phyloP scores from a whole-genome alignment of 352 stramenopile genomes.

The Phytophthora nicotianae region DNA sequence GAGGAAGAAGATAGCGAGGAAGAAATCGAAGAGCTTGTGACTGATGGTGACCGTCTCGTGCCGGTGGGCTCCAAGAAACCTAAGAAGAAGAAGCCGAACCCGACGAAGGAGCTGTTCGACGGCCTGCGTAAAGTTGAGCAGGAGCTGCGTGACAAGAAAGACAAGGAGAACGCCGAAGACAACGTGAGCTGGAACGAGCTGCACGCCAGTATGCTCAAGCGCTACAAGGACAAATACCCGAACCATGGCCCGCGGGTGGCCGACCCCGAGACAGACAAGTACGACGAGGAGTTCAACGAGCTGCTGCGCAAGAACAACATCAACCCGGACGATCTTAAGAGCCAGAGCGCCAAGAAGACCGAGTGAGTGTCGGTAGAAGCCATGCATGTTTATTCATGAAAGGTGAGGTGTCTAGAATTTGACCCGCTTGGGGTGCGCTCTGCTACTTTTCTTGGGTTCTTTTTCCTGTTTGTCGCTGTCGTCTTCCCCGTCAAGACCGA shows the following conservation, averaged over 20 bases:
- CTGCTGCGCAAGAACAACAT: constrained; percentile 83
- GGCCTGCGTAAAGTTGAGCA: constrained; percentile 77
- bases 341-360: constrained; percentile 33
- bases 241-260: constrained; percentile 57
- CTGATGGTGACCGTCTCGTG: constrained; percentile 57
- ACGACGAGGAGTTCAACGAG: constrained; percentile 88
- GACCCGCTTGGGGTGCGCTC: constrained; percentile 42
- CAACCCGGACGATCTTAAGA: constrained; percentile 62
- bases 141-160: constrained; percentile 64
- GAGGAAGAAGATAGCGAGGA: constrained; percentile 48
- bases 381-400: background rate
- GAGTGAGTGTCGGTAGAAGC: constrained; percentile 4
- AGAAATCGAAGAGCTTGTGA: constrained; percentile 79
- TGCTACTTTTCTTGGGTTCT: constrained; percentile 10
- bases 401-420: constrained; percentile 46
- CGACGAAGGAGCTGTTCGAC: constrained; percentile 71
- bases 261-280: constrained; percentile 59
- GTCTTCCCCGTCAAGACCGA: constrained; percentile 46
- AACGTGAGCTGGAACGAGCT: constrained; percentile 85
- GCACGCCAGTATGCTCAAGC: constrained; percentile 68
- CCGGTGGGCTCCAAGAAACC: constrained; percentile 28
- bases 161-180: constrained; percentile 45
- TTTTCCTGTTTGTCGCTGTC: constrained; percentile 23
- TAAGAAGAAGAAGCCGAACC: constrained; percentile 43
- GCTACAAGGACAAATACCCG: constrained; percentile 84